Evolutionary conservation across 2,329 filamentous ascomycete genomes (phyloP).

Genomic region (Gyromitra esculenta): DNA sequence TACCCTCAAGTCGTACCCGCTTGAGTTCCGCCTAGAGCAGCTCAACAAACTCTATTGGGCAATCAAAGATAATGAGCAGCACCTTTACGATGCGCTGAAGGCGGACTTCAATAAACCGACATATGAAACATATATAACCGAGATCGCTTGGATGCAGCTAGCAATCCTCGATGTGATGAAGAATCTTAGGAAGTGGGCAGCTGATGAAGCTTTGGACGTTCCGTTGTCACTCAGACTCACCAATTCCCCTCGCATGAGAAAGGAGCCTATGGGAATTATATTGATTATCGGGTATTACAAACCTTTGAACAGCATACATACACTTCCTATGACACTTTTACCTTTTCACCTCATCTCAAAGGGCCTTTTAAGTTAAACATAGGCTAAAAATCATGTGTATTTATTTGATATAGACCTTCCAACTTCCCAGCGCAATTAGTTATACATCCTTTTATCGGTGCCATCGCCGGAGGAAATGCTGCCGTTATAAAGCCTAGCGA

Average conservation of each 20-base stretch:
- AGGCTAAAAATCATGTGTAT: slow-evolving; percentile 10
- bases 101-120: slow-evolving; percentile 80
- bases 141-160: slow-evolving; percentile 80
- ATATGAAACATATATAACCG: slow-evolving; percentile 77
- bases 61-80: slow-evolving; percentile 77
- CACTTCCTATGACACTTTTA: not conserved
- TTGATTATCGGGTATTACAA: slow-evolving; percentile 78
- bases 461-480: slow-evolving; percentile 82
- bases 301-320: not conserved
- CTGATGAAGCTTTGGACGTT: slow-evolving; percentile 83
- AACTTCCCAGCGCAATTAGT: slow-evolving; percentile 91
- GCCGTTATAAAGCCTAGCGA: slow-evolving; percentile 92
- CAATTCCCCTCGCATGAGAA: slow-evolving; percentile 75
- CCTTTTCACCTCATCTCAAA: not conserved
- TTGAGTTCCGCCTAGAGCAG: slow-evolving; percentile 84
- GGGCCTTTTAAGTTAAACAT: not conserved
- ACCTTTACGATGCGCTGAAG: slow-evolving; percentile 78
- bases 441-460: slow-evolving; percentile 81
- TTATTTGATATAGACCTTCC: slow-evolving; percentile 70
- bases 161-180: slow-evolving; percentile 82
- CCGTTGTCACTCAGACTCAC: slow-evolving; percentile 74
- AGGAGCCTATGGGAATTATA: slow-evolving; percentile 85
- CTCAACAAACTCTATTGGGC: slow-evolving; percentile 96
- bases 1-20: slow-evolving; percentile 80
- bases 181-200: slow-evolving; percentile 81